Base-by-base conservation (phyloP, 306 rosid species). In the Mimosa bimucronata region DNA sequence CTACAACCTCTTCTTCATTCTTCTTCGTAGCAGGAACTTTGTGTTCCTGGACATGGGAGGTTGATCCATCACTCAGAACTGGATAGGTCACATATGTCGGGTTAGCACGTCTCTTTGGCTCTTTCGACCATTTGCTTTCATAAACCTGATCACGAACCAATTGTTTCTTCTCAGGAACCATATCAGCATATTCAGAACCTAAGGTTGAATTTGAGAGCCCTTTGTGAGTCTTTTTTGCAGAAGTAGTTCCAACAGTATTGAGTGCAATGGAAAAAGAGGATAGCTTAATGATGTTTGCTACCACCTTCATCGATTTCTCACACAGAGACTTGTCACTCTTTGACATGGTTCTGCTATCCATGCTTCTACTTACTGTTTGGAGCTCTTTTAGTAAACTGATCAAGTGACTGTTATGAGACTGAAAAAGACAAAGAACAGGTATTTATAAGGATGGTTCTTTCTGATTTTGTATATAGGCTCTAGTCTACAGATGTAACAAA, bases 301-400 rank as follows among this genome's bases (percentile, higher is more conserved):
- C 89, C 53, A 89, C 80, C 34, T 77, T 40, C 91, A 91, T 91
- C 5, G 98, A 87, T 62, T 88, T 85, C 89, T 91, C 94, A 67
- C 93, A 95, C 0, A 93, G 85, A 57, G 88, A 84, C 38, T 62
- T 70, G n/a, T 66, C 81, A 70, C 30, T 83, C 80, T 88, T 82
- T 58, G 85, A 81, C 48, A 72, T 80, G 74, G 28, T 82, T 70
- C 81, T 82, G 26, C 82, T 30, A 42, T 38, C 76, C 94, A 90
- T 88, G 29, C 55, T 13, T 62, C 85, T 80, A 21, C 65, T 67
- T 28, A 34, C 38, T 34, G 41, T 75, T 70, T 7, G 53, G 25
- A 57, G 14, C 71, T 72, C 29, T 31, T 31, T 15, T 48, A n/a
- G 42, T 60, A 48, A 13, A 64, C 45, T 58, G 37, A 34, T 34